Percentiles rank a stretch among this genome's conserved stretches.
phyloP scores from a whole-genome alignment of 2,329 filamentous ascomycete species.

The Neonectria punicea region DNA sequence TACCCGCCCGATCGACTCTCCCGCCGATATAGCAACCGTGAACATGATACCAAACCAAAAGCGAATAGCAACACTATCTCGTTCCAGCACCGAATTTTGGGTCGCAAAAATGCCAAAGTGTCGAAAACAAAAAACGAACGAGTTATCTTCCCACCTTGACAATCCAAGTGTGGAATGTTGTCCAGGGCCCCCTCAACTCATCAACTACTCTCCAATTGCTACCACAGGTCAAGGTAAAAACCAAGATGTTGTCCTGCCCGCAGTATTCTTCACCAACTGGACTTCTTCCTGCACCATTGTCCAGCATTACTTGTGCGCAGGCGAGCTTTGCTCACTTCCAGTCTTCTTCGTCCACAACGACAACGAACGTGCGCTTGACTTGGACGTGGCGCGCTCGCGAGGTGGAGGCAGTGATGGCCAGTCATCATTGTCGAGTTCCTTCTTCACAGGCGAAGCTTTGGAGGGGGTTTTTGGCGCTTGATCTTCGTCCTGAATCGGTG shows the following conservation, averaged over 20 bases:
- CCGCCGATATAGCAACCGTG: not conserved
- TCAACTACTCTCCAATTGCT: not conserved
- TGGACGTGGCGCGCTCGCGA: slow-evolving; percentile 39
- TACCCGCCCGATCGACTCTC: not conserved
- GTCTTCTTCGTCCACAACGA: slow-evolving; percentile 37
- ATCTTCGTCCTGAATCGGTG: not conserved
- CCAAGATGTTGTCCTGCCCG: not conserved
- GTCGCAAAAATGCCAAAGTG: not conserved
- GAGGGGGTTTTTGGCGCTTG: slow-evolving; percentile 29
- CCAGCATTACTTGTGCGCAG: slow-evolving; percentile 19
- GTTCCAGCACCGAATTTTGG: not conserved
- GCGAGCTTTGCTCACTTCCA: slow-evolving; percentile 20
- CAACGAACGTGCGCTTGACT: slow-evolving; percentile 32
- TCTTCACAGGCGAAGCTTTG: slow-evolving; percentile 12
- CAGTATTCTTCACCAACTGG: not conserved
- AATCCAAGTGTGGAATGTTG: not conserved
- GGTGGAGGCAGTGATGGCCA: slow-evolving; percentile 42
- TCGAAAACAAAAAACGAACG: too few species aligned
- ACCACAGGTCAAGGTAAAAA: not conserved
- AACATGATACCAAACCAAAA: not conserved
- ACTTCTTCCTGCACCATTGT: not conserved
- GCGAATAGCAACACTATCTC: not conserved
- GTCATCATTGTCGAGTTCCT: slow-evolving; percentile 35
- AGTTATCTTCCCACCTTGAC: not conserved
- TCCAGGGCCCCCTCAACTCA: not conserved